Evolutionary conservation across 2,329 filamentous ascomycete species (phyloP).

Genomic region (Pseudocercospora fijiensis): DNA sequence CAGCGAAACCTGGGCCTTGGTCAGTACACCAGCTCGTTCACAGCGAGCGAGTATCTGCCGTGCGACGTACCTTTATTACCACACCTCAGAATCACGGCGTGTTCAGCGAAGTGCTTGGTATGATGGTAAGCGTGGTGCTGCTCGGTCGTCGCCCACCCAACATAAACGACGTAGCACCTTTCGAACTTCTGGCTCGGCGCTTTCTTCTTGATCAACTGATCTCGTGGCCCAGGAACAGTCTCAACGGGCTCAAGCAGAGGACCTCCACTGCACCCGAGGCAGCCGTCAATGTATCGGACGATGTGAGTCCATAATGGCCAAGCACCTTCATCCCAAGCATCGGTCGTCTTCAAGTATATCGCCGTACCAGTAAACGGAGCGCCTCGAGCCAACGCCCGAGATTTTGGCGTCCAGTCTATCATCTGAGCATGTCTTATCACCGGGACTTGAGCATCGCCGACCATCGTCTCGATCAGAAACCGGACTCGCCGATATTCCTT

Average conservation of each 20-base stretch:
- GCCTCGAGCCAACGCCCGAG: slow-evolving; percentile 15
- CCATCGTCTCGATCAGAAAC: slow-evolving; percentile 2
- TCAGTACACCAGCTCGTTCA: background rate
- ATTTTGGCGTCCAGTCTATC: slow-evolving; percentile 14
- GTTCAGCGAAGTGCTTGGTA: slow-evolving; percentile 17
- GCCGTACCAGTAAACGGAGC: slow-evolving; percentile 20
- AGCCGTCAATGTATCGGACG: slow-evolving; percentile 17
- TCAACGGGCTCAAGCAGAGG: slow-evolving; percentile 13
- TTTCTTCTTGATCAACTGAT: background rate
- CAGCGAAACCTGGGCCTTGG: background rate
- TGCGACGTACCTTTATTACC: slow-evolving; percentile 17
- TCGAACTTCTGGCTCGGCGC: slow-evolving; percentile 7
- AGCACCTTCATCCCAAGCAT: slow-evolving; percentile 18
- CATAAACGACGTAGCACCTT: slow-evolving; percentile 16
- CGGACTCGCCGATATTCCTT: slow-evolving; percentile 7
- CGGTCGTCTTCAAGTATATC: slow-evolving; percentile 16
- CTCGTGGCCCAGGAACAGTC: slow-evolving; percentile 11
- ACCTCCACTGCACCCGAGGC: slow-evolving; percentile 17
- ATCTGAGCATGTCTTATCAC: slow-evolving; percentile 13
- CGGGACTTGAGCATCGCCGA: background rate
- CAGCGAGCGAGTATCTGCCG: background rate
- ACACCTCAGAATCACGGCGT: slow-evolving; percentile 16
- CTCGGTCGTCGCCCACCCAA: slow-evolving; percentile 17
- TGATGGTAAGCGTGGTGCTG: slow-evolving; percentile 19
- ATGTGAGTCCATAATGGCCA: slow-evolving; percentile 23